A percentile compares a stretch with the other conserved stretches of the same genome.
These are phyloP conservation scores for Scalesia atractyloides DNA, from an alignment of 129 eudicot species.

Conservation along the genomic window DNA sequence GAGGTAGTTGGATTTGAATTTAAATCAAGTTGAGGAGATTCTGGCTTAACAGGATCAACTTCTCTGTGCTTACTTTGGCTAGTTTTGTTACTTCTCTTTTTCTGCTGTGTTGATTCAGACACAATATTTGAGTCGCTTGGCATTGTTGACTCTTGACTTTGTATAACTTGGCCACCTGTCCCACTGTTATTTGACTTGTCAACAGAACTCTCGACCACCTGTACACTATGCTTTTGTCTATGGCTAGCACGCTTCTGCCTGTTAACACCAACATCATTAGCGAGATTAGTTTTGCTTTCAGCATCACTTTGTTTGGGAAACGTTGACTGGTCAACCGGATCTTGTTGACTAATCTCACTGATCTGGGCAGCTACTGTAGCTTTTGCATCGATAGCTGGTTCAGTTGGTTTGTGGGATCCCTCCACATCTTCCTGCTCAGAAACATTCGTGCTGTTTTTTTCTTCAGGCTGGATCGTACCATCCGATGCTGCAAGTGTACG, in stretches of 20 bases:
- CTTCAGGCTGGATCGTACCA: conserved; percentile 43
- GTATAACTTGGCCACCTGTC: conserved; percentile 32
- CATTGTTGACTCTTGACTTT: conserved; percentile 21
- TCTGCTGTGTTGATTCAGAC: conserved; percentile 41
- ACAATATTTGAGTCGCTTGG: conserved; percentile 22
- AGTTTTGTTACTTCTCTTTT: conserved; percentile 53
- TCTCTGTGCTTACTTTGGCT: conserved; percentile 58
- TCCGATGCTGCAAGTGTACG: conserved; percentile 60
- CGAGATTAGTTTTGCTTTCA: conserved; percentile 37
- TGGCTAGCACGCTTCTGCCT: conserved; percentile 53
- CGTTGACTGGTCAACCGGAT: conserved; percentile 29
- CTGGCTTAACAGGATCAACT: conserved; percentile 32
- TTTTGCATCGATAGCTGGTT: no score
- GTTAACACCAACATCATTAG: conserved; percentile 41
- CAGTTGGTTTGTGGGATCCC: conserved; percentile 31
- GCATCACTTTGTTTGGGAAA: conserved; percentile 35
- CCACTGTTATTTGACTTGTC: conserved; percentile 38
- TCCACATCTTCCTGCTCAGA: conserved; percentile 34
- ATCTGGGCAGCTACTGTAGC: conserved; percentile 34
- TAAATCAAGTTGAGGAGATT: conserved; percentile 30
- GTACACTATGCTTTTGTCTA: conserved; percentile 55
- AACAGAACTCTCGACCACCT: conserved; percentile 30
- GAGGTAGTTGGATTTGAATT: conserved; percentile 38
- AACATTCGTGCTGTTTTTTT: conserved; percentile 28
- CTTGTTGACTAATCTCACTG: conserved; percentile 29